These are phyloP conservation scores for Ottelia alismoides DNA, from an alignment of 106 monocot species.

Conservation along the genomic window DNA sequence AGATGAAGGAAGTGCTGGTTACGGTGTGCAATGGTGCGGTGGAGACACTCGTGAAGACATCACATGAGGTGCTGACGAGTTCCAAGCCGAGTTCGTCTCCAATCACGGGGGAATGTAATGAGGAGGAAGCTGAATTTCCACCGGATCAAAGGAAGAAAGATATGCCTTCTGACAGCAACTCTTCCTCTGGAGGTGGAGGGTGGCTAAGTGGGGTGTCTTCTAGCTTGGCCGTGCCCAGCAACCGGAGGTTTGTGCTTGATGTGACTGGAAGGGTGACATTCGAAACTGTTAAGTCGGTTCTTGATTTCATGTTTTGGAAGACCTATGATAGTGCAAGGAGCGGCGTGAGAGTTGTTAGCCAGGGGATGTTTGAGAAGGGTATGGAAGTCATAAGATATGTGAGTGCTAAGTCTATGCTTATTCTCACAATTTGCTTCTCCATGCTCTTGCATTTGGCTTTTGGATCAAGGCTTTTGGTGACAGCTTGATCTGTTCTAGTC, in stretches of 20 bases:
- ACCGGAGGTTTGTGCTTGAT: conserved; percentile 63
- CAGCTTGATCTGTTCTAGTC: conserved; percentile 12
- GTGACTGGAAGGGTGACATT: conserved; percentile 67
- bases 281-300: conserved; percentile 56
- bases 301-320: conserved; percentile 50
- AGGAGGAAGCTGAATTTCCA: background rate
- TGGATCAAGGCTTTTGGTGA: conserved; percentile 29
- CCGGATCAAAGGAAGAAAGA: background rate
- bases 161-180: background rate
- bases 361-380: conserved; percentile 30
- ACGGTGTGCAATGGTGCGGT: conserved; percentile 54
- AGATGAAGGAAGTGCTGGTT: conserved; percentile 49
- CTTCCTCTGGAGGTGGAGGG: no score
- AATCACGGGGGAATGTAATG: no score
- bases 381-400: conserved; percentile 37
- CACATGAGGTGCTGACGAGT: conserved; percentile 29
- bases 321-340: conserved; percentile 22
- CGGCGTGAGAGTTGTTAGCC: conserved; percentile 16
- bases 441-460: conserved; percentile 47
- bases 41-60: conserved; percentile 59
- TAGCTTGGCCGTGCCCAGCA: conserved; percentile 35
- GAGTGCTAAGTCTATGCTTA: conserved; percentile 57
- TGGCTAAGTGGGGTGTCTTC: conserved; percentile 45
- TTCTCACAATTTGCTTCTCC: conserved; percentile 55
- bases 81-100: background rate